Evolutionary conservation across 805 yeast genomes (phyloP).

Genomic region (Novakomyces olei): DNA sequence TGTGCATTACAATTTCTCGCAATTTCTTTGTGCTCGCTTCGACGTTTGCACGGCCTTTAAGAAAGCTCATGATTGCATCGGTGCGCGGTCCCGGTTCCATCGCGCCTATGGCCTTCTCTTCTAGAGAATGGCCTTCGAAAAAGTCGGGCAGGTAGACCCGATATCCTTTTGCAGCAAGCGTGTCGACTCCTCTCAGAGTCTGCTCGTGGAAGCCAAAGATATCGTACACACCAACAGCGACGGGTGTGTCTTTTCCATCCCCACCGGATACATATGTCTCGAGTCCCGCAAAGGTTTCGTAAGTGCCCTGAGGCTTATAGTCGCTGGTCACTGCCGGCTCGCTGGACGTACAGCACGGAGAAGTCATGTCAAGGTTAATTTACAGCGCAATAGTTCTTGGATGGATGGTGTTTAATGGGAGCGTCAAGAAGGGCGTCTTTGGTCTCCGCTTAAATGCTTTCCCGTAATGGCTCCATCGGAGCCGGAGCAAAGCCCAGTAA

Average conservation of each 20-base stretch:
- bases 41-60: neutral
- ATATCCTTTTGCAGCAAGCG: slow-evolving; percentile 7
- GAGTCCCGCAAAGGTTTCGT: neutral
- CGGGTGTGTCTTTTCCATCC: neutral
- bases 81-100: neutral
- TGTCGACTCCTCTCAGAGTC: slow-evolving; percentile 9
- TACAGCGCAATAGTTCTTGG: too few species aligned
- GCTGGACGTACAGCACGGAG: too few species aligned
- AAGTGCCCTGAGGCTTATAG: neutral
- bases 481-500: too few species aligned
- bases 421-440: too few species aligned
- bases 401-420: too few species aligned
- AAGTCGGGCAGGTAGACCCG: slow-evolving; percentile 10
- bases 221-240: slow-evolving; percentile 2
- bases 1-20: neutral
- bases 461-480: too few species aligned
- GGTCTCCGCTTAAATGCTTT: too few species aligned
- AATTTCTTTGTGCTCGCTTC: neutral
- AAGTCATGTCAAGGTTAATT: too few species aligned
- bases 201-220: slow-evolving; percentile 9
- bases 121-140: slow-evolving; percentile 7
- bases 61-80: too few species aligned
- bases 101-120: neutral
- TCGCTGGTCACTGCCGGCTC: too few species aligned
- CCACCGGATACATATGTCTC: neutral